Conservation (phyloP, 2,329 filamentous ascomycete genomes). For the Monilinia fructicola region DNA sequence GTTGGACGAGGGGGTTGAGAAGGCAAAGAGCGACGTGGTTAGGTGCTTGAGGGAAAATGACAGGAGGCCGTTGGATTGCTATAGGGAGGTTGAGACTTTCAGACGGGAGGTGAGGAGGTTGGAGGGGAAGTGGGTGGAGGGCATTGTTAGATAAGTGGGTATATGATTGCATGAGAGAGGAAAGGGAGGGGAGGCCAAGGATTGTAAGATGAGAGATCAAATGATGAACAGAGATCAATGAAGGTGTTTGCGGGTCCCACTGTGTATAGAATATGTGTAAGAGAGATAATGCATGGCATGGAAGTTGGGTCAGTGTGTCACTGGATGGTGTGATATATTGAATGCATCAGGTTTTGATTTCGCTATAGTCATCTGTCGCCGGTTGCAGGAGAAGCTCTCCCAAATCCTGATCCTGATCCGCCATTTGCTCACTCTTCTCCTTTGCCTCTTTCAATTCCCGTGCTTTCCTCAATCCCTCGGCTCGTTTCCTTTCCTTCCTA, state of each 20-base stretch:
- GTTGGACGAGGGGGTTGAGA: conserved; percentile 69
- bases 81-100: conserved; percentile 87
- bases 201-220: neutral
- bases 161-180: neutral
- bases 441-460: conserved; percentile 25
- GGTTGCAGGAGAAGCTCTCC: neutral
- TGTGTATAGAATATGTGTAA: conserved; percentile 26
- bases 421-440: neutral
- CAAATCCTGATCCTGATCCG: neutral
- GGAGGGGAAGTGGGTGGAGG: conserved; percentile 86
- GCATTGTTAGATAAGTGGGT: conserved; percentile 54
- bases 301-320: neutral
- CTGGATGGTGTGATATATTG: neutral
- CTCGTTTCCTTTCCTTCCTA: conserved; percentile 56
- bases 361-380: neutral
- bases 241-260: conserved; percentile 6
- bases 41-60: conserved; percentile 82
- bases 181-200: neutral
- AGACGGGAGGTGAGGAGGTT: conserved; percentile 84
- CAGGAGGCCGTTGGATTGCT: conserved; percentile 87
- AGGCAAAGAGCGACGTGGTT: conserved; percentile 73
- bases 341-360: conserved; percentile 14
- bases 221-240: neutral
- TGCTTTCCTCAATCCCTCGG: conserved; percentile 56
- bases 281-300: conserved; percentile 19